These are phyloP conservation scores for Angomonas desouzai DNA, from an alignment of 208 protist species.

Conservation along the genomic window DNA sequence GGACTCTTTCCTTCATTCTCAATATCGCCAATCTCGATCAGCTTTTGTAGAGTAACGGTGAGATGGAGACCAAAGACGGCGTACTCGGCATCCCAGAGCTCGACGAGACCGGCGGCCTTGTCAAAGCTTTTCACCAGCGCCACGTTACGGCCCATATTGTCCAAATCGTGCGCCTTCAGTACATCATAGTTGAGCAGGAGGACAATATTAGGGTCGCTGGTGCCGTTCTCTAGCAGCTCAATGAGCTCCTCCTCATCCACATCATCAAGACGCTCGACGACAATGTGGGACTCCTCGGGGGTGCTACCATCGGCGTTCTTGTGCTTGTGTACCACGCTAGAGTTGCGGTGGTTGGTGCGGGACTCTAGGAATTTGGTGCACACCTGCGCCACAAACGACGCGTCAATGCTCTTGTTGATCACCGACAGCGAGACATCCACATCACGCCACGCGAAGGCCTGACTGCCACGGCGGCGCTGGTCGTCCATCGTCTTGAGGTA, in stretches of 20 bases:
- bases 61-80: constrained; percentile 70
- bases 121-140: constrained; percentile 75
- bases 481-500: constrained; percentile 87
- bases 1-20: constrained; percentile 69
- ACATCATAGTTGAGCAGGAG: constrained; percentile 85
- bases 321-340: constrained; percentile 1
- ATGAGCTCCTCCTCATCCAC: constrained; percentile 71
- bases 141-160: constrained; percentile 62
- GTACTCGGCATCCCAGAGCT: constrained; percentile 82
- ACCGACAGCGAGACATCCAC: constrained; percentile 86
- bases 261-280: constrained; percentile 72
- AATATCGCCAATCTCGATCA: constrained; percentile 77
- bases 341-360: constrained; percentile 30
- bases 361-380: constrained; percentile 80
- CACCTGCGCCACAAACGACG: constrained; percentile 72
- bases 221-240: constrained; percentile 59
- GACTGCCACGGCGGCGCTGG: constrained; percentile 75
- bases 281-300: constrained; percentile 18
- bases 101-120: constrained; percentile 53
- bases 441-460: constrained; percentile 86
- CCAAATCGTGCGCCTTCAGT: constrained; percentile 47
- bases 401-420: constrained; percentile 84
- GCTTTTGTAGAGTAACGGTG: constrained; percentile 45
- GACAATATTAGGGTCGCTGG: constrained; percentile 45
- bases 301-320: neutral